These are phyloP conservation scores for Hemisphaericaspora nanyangensis DNA, from an alignment of 805 yeast species.

Conservation along the genomic window DNA sequence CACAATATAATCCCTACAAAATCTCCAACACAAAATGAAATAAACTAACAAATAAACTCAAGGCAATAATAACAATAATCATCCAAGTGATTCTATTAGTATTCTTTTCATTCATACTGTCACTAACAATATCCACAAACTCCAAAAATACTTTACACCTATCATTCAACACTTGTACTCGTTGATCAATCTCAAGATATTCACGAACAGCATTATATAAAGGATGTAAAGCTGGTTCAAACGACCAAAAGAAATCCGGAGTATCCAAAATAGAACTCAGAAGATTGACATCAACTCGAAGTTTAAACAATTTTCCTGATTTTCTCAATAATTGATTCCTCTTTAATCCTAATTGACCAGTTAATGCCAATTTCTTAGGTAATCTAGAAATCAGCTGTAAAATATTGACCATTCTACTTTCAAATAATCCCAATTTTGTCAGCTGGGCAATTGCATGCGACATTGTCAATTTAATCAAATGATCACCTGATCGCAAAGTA, in stretches of 20 bases:
- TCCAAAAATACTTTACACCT: conserved; percentile 92
- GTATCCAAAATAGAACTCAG: conserved; percentile 89
- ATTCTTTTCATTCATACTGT: conserved; percentile 88
- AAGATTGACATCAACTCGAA: conserved; percentile 89
- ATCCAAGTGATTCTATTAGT: conserved; percentile 90
- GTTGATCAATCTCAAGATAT: conserved; percentile 88
- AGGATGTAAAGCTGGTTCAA: conserved; percentile 93
- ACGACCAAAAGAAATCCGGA: conserved; percentile 94
- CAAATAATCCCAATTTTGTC: conserved; percentile 86
- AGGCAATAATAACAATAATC: conserved; percentile 75
- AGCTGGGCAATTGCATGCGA: conserved; percentile 97
- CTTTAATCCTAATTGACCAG: conserved; percentile 81
- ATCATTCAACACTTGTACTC: conserved; percentile 91
- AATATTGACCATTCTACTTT: conserved; percentile 82
- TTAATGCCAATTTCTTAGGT: conserved; percentile 85
- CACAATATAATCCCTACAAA: too few relatives aligned
- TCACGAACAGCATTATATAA: conserved; percentile 85
- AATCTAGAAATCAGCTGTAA: conserved; percentile 81
- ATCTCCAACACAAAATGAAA: conserved; percentile 63
- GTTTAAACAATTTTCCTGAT: conserved; percentile 84
- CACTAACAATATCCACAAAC: conserved; percentile 87
- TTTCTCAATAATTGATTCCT: conserved; percentile 82
- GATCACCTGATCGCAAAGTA: conserved; percentile 86
- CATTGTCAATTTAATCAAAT: conserved; percentile 84
- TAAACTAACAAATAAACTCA: conserved; percentile 73